Evolutionary conservation across 73 alveolate species (phyloP).

Genomic region (Stentor coeruleus): DNA sequence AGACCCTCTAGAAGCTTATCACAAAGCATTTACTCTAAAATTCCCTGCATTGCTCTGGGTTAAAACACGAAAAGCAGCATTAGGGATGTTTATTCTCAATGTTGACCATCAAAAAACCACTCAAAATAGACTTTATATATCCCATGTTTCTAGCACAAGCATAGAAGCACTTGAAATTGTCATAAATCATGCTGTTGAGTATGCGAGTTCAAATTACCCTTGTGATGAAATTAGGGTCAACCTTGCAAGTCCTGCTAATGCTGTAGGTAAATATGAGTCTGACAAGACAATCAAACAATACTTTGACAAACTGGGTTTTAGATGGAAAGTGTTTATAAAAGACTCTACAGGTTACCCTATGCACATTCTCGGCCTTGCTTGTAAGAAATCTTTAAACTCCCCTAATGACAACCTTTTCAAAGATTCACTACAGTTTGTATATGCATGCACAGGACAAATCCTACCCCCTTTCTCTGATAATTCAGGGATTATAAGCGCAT

Average conservation of each 20-base stretch:
- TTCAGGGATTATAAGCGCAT: neutral
- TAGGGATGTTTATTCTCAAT: conserved; percentile 6
- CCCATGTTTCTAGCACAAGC: neutral
- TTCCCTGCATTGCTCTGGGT: conserved; percentile 16
- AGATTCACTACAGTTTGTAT: neutral
- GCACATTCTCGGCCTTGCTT: neutral
- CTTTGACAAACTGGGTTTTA: conserved; percentile 16
- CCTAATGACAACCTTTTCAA: neutral
- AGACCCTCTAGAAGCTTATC: neutral
- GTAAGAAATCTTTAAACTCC: neutral
- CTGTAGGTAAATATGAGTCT: conserved; percentile 19
- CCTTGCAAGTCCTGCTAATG: neutral
- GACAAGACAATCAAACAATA: conserved; percentile 5
- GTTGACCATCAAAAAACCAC: conserved; percentile 11
- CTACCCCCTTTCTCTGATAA: neutral
- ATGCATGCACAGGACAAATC: conserved; percentile 11
- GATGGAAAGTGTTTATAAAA: conserved; percentile 3
- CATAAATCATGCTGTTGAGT: neutral
- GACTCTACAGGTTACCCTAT: neutral
- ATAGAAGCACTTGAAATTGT: neutral
- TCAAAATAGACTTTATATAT: neutral
- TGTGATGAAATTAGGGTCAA: neutral
- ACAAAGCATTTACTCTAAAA: neutral
- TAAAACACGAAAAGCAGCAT: neutral
- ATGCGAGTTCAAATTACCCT: neutral